phyloP scores from a whole-genome alignment of 2,329 filamentous ascomycete species.

The Colletotrichum paranaense region DNA sequence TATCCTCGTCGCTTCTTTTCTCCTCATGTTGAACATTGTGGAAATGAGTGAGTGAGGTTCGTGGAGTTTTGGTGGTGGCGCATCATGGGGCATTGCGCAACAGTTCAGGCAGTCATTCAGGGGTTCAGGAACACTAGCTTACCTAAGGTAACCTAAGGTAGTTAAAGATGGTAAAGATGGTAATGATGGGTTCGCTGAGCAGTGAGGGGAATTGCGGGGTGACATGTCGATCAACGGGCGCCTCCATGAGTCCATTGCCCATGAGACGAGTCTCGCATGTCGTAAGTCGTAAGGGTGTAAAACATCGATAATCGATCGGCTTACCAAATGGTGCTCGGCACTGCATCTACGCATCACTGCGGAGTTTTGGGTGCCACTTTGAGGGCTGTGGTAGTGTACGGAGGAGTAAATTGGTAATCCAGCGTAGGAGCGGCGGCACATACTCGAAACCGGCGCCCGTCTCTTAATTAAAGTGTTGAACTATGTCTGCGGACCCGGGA shows the following conservation, averaged over 20 bases:
- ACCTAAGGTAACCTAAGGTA: neutral
- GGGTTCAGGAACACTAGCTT: neutral
- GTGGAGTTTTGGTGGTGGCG: neutral
- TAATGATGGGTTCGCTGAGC: no score
- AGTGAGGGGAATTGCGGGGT: neutral
- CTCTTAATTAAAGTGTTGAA: neutral
- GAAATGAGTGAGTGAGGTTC: neutral
- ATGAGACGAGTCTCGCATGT: neutral
- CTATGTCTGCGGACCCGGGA: neutral
- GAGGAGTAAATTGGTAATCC: no score
- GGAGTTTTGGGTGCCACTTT: neutral
- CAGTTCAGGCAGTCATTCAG: slow-evolving; percentile 1
- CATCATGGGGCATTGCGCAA: neutral
- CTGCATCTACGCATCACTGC: neutral
- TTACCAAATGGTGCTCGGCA: neutral
- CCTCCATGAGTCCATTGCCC: neutral
- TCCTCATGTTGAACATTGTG: slow-evolving; percentile 8
- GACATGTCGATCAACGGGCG: neutral
- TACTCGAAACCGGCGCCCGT: neutral
- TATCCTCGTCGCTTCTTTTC: neutral
- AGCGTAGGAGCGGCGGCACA: no score
- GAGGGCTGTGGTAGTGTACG: no score
- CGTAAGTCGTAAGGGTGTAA: neutral
- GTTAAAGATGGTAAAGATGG: no score
- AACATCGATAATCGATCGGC: neutral